These are phyloP conservation scores for Sporothrix sp. DNA, from an alignment of 2,329 filamentous ascomycete species.

Conservation along the genomic window DNA sequence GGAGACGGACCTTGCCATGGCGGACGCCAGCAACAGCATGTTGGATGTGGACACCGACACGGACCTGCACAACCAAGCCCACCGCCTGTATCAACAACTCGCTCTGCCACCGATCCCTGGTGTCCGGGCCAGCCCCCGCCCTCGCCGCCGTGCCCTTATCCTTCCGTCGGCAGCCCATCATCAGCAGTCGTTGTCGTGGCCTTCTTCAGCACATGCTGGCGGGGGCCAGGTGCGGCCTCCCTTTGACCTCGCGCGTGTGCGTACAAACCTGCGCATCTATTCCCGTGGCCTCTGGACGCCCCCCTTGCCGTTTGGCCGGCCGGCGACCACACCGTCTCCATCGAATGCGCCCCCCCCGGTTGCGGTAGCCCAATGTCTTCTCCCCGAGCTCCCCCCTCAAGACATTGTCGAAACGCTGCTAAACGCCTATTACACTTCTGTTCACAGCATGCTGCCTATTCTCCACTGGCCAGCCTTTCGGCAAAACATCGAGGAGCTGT, in stretches of 20 bases:
- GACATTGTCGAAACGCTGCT: conserved; percentile 62
- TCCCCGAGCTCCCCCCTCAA: conserved; percentile 59
- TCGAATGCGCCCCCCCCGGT: no score
- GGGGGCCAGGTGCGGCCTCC: conserved; percentile 32
- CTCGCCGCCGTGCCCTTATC: conserved; percentile 37
- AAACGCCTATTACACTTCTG: conserved; percentile 62
- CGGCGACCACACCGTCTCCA: conserved; percentile 36
- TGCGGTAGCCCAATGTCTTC: no score
- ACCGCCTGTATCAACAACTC: neutral
- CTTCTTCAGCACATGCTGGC: neutral
- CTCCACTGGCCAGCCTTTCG: conserved; percentile 82
- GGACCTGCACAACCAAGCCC: neutral
- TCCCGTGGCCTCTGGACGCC: conserved; percentile 72
- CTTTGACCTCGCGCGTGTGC: conserved; percentile 61
- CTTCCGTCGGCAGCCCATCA: neutral
- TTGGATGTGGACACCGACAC: neutral
- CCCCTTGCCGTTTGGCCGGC: conserved; percentile 51
- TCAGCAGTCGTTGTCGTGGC: neutral
- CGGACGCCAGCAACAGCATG: neutral
- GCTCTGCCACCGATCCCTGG: conserved; percentile 41
- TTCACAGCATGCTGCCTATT: conserved; percentile 75
- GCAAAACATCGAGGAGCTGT: conserved; percentile 65
- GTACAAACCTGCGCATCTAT: conserved; percentile 61
- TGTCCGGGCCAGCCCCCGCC: conserved; percentile 55
- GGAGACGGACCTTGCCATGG: neutral